Evolutionary conservation across 495 filamentous ascomycete species (phyloP).

Genomic region (Aspergillus funiculosus): DNA sequence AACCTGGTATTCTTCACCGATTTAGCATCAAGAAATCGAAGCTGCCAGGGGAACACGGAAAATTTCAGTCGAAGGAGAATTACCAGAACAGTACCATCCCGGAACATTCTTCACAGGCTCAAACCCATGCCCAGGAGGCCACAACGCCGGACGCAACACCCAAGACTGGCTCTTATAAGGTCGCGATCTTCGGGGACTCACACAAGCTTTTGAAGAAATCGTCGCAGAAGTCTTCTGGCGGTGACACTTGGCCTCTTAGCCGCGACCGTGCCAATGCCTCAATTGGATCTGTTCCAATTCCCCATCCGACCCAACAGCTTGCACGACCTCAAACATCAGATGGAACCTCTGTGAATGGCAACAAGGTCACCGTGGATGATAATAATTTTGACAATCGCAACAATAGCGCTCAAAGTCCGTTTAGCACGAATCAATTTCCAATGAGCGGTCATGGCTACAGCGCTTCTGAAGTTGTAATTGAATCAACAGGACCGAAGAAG

Average conservation of each 20-base stretch:
- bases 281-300: conserved; percentile 12
- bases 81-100: conserved; percentile 30
- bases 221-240: conserved; percentile 19
- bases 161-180: conserved; percentile 12
- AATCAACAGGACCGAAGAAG: conserved; percentile 43
- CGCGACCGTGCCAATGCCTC: conserved; percentile 10
- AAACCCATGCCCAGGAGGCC: conserved; percentile 22
- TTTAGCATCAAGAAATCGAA: conserved; percentile 38
- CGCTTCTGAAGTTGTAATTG: conserved; percentile 35
- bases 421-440: not conserved
- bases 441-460: not conserved
- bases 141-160: no score
- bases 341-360: conserved; percentile 13
- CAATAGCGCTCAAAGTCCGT: not conserved
- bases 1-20: conserved; percentile 36
- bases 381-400: not conserved
- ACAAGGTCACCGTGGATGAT: not conserved
- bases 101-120: conserved; percentile 33
- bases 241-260: conserved; percentile 31
- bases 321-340: conserved; percentile 15
- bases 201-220: conserved; percentile 29
- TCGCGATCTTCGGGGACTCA: conserved; percentile 17
- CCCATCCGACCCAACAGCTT: conserved; percentile 7
- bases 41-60: conserved; percentile 29
- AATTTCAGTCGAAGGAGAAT: conserved; percentile 26